Conservation (phyloP, 2,329 filamentous ascomycete species). For the Cladosporium colombiae region DNA sequence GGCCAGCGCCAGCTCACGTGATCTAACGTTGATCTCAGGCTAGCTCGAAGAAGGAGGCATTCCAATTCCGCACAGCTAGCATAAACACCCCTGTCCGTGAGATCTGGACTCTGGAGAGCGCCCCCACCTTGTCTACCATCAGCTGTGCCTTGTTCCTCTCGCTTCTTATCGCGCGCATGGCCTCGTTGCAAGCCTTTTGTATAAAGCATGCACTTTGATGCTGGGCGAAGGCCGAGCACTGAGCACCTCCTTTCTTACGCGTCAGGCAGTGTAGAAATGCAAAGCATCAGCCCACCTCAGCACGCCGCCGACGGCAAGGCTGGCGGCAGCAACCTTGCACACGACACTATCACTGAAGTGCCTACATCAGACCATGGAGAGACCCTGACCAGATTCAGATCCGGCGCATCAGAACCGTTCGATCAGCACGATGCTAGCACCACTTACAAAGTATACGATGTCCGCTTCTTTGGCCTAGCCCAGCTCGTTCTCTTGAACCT, state of each 20-base stretch:
- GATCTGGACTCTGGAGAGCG: background rate
- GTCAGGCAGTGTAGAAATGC: constrained; percentile 13
- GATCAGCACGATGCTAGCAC: constrained; percentile 2
- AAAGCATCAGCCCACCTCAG: constrained; percentile 6
- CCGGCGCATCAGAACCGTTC: background rate
- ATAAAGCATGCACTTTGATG: constrained; percentile 19
- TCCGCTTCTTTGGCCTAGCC: constrained; percentile 82
- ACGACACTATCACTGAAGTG: constrained; percentile 1
- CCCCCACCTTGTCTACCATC: constrained; percentile 6
- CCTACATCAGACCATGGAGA: background rate
- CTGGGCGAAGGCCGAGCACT: constrained; percentile 16
- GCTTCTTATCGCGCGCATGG: background rate
- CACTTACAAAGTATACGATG: constrained; percentile 67
- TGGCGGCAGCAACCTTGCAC: background rate
- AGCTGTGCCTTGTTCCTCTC: background rate
- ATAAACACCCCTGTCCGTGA: background rate
- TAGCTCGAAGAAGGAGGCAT: background rate
- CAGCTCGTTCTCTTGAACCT: constrained; percentile 88
- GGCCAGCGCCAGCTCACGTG: background rate
- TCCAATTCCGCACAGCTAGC: background rate
- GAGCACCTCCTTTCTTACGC: constrained; percentile 14
- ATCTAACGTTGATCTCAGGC: background rate
- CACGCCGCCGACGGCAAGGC: constrained; percentile 1
- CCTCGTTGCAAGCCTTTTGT: background rate
- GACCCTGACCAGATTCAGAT: background rate